phyloP scores from a whole-genome alignment of 2,329 filamentous ascomycete genomes.

The Arachnomyces sp. region DNA sequence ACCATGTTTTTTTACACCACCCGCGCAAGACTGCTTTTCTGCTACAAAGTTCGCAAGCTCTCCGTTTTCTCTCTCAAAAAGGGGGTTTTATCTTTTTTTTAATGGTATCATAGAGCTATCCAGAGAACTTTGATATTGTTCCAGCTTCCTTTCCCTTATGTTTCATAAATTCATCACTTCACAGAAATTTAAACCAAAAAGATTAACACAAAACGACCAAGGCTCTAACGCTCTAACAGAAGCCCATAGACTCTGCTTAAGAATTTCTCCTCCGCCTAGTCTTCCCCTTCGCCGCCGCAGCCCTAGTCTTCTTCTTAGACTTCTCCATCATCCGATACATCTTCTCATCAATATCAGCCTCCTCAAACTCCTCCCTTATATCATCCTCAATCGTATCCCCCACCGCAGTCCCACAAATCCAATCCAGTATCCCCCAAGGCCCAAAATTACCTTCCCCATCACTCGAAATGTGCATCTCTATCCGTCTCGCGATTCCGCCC shows the following conservation, averaged over 20 bases:
- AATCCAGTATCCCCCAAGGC: conserved; percentile 39
- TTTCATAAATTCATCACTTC: too few species aligned
- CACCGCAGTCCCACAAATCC: conserved; percentile 33
- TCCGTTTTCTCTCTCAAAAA: too few species aligned
- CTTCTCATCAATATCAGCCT: conserved; percentile 25
- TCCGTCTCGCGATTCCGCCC: conserved; percentile 49
- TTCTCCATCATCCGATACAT: conserved; percentile 24
- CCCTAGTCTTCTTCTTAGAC: conserved; percentile 22
- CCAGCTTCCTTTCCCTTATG: too few species aligned
- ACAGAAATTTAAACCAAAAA: too few species aligned
- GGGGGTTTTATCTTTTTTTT: too few species aligned
- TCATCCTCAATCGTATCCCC: conserved; percentile 44
- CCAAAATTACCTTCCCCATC: conserved; percentile 39
- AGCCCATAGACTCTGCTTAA: background rate
- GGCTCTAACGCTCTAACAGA: too few species aligned
- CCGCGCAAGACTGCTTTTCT: too few species aligned
- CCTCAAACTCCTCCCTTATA: conserved; percentile 32
- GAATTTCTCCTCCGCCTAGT: conserved; percentile 6
- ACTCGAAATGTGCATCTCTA: conserved; percentile 46
- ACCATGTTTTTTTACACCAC: conserved; percentile 18
- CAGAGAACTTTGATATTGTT: too few species aligned
- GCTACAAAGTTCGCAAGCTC: too few species aligned
- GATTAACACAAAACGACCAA: background rate
- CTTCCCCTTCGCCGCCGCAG: conserved; percentile 12
- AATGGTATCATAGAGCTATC: too few species aligned